Conservation (phyloP, 192 early-diverging fungal species). For the Lobosporangium transversale region DNA sequence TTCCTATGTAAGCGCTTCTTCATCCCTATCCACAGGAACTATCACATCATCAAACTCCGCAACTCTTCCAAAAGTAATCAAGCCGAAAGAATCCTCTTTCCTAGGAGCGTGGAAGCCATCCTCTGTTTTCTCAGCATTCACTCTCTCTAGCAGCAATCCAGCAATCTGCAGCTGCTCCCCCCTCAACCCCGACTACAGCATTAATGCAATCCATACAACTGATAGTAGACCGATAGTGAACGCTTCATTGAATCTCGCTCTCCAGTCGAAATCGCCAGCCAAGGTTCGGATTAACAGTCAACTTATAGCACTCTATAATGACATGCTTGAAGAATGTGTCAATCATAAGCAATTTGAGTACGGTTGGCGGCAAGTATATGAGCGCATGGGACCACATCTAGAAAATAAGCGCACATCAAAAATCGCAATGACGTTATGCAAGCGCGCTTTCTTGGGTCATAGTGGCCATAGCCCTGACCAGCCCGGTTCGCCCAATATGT, state of each 20-base stretch:
- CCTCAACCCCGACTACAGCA: neutral
- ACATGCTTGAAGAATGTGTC: constrained; percentile 38
- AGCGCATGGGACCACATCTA: constrained; percentile 34
- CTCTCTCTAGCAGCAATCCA: neutral
- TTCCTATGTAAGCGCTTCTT: neutral
- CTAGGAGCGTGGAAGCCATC: no score
- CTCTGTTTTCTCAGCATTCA: neutral
- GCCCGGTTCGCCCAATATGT: constrained; percentile 9
- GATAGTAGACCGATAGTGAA: neutral
- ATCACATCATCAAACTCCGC: neutral
- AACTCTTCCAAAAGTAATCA: neutral
- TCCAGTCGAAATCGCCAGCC: neutral
- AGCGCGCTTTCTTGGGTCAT: constrained; percentile 26
- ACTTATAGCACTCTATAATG: constrained; percentile 21
- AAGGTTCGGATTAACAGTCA: constrained; percentile 11
- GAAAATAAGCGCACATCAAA: constrained; percentile 33
- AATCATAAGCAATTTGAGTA: constrained; percentile 38
- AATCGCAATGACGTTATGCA: constrained; percentile 31
- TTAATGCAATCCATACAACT: neutral
- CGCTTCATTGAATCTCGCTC: neutral
- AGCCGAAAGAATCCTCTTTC: no score
- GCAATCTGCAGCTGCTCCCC: no score
- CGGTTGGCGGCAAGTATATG: constrained; percentile 33
- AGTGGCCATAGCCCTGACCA: constrained; percentile 3
- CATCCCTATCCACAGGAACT: neutral